phyloP scores from a whole-genome alignment of 1,139 yeast genomes.

The Hanseniaspora gamundiae region DNA sequence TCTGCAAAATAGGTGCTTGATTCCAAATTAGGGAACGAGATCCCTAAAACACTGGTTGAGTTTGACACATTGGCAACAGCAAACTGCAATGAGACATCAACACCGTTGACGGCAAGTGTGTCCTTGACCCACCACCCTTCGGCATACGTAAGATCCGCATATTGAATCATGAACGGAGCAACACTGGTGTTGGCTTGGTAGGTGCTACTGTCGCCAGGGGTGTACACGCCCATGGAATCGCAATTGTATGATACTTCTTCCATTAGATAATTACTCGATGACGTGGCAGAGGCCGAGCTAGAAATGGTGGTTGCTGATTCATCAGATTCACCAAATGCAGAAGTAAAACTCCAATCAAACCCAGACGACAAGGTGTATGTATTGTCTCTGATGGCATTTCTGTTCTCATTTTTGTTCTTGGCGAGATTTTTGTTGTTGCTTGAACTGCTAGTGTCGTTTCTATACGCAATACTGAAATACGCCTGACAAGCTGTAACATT shows the following conservation, averaged over 20 bases:
- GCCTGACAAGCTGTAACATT: conserved; percentile 10
- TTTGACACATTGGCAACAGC: conserved; percentile 11
- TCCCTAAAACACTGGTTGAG: conserved; percentile 10
- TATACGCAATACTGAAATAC: too few species aligned
- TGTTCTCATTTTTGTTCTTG: too few species aligned
- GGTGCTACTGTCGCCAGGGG: conserved; percentile 26
- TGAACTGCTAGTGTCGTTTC: too few species aligned
- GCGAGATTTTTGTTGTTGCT: not conserved
- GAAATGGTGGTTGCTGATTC: not conserved
- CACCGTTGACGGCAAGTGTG: conserved; percentile 6
- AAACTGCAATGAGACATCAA: conserved; percentile 7
- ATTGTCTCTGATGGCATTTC: too few species aligned
- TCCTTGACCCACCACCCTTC: conserved; percentile 11
- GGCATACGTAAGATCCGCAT: conserved; percentile 11
- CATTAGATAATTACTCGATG: too few species aligned
- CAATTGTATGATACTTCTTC: conserved; percentile 2
- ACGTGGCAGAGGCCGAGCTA: too few species aligned
- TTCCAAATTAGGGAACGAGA: not conserved
- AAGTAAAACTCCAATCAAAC: too few species aligned
- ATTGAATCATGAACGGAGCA: conserved; percentile 7
- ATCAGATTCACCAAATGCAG: too few species aligned
- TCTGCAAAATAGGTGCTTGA: too few species aligned
- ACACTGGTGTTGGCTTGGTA: conserved; percentile 34
- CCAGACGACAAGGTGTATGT: too few species aligned
- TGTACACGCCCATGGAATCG: conserved; percentile 10